These are phyloP conservation scores for Aspergillus fructus DNA, from an alignment of 2,329 filamentous ascomycete genomes.

Conservation along the genomic window DNA sequence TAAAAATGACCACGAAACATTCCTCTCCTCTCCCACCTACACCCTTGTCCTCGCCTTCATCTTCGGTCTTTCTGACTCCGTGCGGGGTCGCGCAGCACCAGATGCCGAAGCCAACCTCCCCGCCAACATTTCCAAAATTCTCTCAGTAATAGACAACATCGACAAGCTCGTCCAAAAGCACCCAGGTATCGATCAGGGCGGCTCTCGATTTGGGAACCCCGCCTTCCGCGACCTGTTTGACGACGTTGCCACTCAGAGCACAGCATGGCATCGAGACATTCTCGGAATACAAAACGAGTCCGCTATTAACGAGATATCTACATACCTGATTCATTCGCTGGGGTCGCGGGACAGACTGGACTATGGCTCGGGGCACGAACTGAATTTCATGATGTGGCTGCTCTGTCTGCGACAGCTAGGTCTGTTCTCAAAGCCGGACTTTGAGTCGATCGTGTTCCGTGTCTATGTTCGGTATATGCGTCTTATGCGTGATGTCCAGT, in stretches of 20 bases:
- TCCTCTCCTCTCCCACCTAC: slow-evolving; percentile 74
- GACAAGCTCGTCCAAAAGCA: slow-evolving; percentile 65
- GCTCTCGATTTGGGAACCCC: slow-evolving; percentile 92
- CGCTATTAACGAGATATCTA: slow-evolving; percentile 69
- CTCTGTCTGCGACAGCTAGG: slow-evolving; percentile 84
- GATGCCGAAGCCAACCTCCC: slow-evolving; percentile 39
- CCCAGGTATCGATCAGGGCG: slow-evolving; percentile 80
- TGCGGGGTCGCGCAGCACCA: slow-evolving; percentile 51
- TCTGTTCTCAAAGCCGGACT: slow-evolving; percentile 64
- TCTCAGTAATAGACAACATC: slow-evolving; percentile 68
- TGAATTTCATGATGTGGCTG: slow-evolving; percentile 96
- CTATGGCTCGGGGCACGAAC: slow-evolving; percentile 94
- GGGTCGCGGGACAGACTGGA: slow-evolving; percentile 87
- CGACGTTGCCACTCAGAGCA: slow-evolving; percentile 40
- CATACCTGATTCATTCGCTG: slow-evolving; percentile 80
- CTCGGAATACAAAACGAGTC: slow-evolving; percentile 38
- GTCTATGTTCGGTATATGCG: slow-evolving; percentile 80
- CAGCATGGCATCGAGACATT: slow-evolving; percentile 43
- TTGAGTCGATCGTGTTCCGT: slow-evolving; percentile 70
- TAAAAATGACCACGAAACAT: slow-evolving; percentile 74
- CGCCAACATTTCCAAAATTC: slow-evolving; percentile 60
- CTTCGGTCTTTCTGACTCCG: slow-evolving; percentile 80
- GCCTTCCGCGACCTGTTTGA: slow-evolving; percentile 80
- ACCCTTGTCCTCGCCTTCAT: slow-evolving; percentile 78
- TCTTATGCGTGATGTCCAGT: slow-evolving; percentile 85